A percentile compares a stretch with the other conserved stretches of the same genome.
Conservation (phyloP, 73 alveolate genomes). For the Symbiodinium natans region DNA sequence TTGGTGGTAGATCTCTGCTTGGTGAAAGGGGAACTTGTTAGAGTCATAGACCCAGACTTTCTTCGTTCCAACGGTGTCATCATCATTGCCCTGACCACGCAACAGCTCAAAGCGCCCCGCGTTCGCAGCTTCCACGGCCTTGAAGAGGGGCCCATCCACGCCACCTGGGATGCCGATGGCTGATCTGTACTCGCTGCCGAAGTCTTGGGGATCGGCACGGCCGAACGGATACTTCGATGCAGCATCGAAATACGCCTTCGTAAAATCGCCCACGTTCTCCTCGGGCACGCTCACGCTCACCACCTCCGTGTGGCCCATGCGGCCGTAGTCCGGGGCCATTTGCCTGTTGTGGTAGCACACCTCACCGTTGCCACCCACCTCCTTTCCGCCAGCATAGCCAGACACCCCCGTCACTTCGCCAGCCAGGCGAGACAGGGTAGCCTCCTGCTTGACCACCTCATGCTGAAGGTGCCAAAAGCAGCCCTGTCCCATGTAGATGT, state of each 20-base stretch:
- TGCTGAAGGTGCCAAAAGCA: constrained; percentile 80
- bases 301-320: constrained; percentile 66
- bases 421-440: neutral
- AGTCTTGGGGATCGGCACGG: constrained; percentile 87
- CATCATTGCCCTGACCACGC: constrained; percentile 87
- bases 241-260: constrained; percentile 56
- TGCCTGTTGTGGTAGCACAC: constrained; percentile 83
- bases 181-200: constrained; percentile 74
- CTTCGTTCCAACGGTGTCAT: constrained; percentile 86
- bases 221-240: constrained; percentile 60
- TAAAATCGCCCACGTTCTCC: constrained; percentile 53
- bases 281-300: constrained; percentile 78
- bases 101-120: constrained; percentile 64
- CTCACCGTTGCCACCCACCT: constrained; percentile 76
- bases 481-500: constrained; percentile 87
- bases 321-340: constrained; percentile 62
- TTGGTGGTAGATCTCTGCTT: constrained; percentile 60
- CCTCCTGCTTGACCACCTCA: constrained; percentile 78
- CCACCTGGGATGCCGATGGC: constrained; percentile 93
- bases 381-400: constrained; percentile 68
- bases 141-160: constrained; percentile 66
- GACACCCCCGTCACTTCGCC: constrained; percentile 20
- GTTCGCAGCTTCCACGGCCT: constrained; percentile 59
- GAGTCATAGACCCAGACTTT: constrained; percentile 51
- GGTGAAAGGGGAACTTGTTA: constrained; percentile 44